A percentile compares a stretch with the other conserved stretches of the same genome.
phyloP scores from a whole-genome alignment of 2,329 filamentous ascomycete genomes.

The Ceratocystis diversiconidia region DNA sequence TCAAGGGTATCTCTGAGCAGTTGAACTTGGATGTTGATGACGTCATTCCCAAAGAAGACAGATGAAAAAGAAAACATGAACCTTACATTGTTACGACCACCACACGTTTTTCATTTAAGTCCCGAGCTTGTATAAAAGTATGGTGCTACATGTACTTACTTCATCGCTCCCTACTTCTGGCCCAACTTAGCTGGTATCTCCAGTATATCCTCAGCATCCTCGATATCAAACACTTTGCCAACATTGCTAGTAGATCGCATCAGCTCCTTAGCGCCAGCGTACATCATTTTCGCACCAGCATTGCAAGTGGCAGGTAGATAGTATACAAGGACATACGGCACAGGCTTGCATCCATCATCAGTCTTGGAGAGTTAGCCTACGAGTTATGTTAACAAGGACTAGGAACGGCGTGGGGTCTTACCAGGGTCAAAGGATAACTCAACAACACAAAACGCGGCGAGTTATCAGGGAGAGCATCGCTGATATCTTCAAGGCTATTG shows the following conservation, averaged over 20 bases:
- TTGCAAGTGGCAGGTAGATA: slow-evolving; percentile 91
- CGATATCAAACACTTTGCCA: slow-evolving; percentile 74
- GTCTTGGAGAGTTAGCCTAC: slow-evolving; percentile 34
- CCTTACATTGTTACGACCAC: neutral
- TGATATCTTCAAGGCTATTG: slow-evolving; percentile 63
- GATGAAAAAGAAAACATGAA: slow-evolving; percentile 19
- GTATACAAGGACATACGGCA: slow-evolving; percentile 89
- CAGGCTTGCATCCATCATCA: slow-evolving; percentile 69
- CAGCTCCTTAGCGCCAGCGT: slow-evolving; percentile 88
- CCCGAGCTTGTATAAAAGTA: neutral
- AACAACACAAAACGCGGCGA: slow-evolving; percentile 79
- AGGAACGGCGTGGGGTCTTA: slow-evolving; percentile 29
- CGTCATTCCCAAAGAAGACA: slow-evolving; percentile 31
- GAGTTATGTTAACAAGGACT: neutral
- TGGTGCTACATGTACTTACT: neutral
- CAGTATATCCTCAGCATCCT: slow-evolving; percentile 64
- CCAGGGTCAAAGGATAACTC: slow-evolving; percentile 79
- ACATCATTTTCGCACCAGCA: slow-evolving; percentile 75
- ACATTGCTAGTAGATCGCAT: slow-evolving; percentile 89
- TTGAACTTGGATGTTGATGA: slow-evolving; percentile 47
- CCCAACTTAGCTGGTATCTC: slow-evolving; percentile 57
- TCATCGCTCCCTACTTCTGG: slow-evolving; percentile 21
- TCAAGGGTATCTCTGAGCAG: slow-evolving; percentile 53
- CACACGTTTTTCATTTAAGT: neutral
- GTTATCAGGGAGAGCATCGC: slow-evolving; percentile 83